Evolutionary conservation across 352 stramenopile genomes (phyloP).

Genomic region (Globisporangium mamillatum): DNA sequence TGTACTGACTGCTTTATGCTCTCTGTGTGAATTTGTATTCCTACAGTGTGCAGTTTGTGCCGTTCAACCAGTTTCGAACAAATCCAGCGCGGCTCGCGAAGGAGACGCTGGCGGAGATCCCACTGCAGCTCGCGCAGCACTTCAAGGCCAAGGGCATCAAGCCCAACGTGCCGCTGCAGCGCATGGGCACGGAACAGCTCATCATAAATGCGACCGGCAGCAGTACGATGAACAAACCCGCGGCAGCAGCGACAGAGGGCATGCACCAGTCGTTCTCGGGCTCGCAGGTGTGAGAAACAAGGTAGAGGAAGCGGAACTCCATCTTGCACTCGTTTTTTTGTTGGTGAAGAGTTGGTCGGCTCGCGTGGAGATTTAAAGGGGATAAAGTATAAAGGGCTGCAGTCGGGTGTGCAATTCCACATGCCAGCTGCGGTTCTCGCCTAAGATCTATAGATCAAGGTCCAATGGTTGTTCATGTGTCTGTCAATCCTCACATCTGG

Average conservation of each 20-base stretch:
- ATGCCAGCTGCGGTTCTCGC: not conserved
- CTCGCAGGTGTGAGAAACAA: slow-evolving; percentile 3
- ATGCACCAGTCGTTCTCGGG: slow-evolving; percentile 8
- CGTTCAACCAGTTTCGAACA: slow-evolving; percentile 66
- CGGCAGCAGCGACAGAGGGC: too few species aligned
- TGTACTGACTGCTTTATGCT: slow-evolving; percentile 5
- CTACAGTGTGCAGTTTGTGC: slow-evolving; percentile 69
- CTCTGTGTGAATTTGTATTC: slow-evolving; percentile 5
- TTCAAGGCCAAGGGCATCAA: slow-evolving; percentile 60
- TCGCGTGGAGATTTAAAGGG: not conserved
- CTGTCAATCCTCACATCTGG: not conserved
- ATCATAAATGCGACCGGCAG: not conserved
- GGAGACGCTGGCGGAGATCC: slow-evolving; percentile 72
- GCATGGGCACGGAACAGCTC: slow-evolving; percentile 44
- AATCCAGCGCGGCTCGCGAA: slow-evolving; percentile 60
- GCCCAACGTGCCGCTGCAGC: slow-evolving; percentile 48
- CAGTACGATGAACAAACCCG: not conserved
- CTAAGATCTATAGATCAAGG: not conserved
- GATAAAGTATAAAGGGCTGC: not conserved
- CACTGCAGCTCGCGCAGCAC: slow-evolving; percentile 56
- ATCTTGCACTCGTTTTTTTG: not conserved
- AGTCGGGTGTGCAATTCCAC: not conserved
- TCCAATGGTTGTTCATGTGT: not conserved
- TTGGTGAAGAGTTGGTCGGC: not conserved
- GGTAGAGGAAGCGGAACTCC: not conserved